phyloP scores from a whole-genome alignment of 305 asterid species.

The Solanum hybrid region DNA sequence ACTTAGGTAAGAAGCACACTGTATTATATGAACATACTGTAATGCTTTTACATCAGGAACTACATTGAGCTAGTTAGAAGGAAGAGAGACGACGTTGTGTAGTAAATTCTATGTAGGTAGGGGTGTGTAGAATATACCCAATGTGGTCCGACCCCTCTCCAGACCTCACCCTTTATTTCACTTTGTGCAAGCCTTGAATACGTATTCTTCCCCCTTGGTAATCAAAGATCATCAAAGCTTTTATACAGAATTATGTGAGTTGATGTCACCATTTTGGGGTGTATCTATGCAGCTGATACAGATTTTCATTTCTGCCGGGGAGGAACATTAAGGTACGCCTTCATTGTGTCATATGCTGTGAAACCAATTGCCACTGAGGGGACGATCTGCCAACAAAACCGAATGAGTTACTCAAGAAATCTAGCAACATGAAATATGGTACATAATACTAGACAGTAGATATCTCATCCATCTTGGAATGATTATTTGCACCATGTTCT shows the following conservation, averaged over 20 bases:
- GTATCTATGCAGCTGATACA: slow-evolving; percentile 21
- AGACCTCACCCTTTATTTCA: not conserved
- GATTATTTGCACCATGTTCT: not conserved
- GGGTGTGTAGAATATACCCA: not conserved
- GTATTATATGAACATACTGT: not conserved
- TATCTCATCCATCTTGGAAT: not conserved
- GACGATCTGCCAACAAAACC: slow-evolving; percentile 47
- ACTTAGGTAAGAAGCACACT: not conserved
- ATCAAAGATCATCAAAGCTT: not conserved
- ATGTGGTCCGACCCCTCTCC: not conserved
- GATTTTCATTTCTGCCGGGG: slow-evolving; percentile 61
- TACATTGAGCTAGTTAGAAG: not conserved
- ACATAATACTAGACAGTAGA: not conserved
- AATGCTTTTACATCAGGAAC: not conserved
- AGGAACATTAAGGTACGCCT: slow-evolving; percentile 62
- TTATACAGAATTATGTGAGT: not conserved
- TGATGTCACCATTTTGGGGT: not conserved
- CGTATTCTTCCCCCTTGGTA: not conserved
- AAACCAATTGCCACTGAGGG: slow-evolving; percentile 95
- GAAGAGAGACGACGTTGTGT: not conserved
- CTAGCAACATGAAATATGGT: not conserved
- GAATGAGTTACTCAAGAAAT: not conserved
- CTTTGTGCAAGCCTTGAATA: not conserved
- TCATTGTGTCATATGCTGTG: slow-evolving; percentile 79
- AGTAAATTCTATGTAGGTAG: not conserved